Evolutionary conservation across 148 eudicot species (phyloP), one percentile per base, ranked within the genome.

Genomic region (Talinum fruticosum): DNA sequence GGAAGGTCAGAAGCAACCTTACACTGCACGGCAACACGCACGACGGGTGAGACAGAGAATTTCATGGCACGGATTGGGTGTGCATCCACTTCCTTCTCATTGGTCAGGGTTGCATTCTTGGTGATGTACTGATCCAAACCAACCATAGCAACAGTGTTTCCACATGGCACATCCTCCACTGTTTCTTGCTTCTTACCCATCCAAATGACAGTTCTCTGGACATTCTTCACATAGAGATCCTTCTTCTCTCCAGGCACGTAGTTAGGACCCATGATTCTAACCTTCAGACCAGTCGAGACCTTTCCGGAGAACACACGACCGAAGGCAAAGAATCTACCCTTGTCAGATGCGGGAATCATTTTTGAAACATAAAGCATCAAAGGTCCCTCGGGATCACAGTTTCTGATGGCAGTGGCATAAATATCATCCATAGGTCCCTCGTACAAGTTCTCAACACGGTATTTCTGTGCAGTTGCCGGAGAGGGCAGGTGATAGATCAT

Each of bases 371-470:
- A 57, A 57, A 57, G 64, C 64, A 57, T 57, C 28, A 57, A 23
- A 57, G 64, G 64, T 57, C 64, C 64, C 23, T 57, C 64, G 1
- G 64, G 64, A 57, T 57, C 64, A 57, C 64, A 57, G 23, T 57
- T 57, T 23, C 64, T 57, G n/a, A 57, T 57, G 29, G 64, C 64
- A 0, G 23, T 57, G 29, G 64, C 64, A 57, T 57, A 57, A 1
- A 8, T 8, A 23, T 57, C 64, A 57, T 57, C 64, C 64, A 57
- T 57, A 57, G 64, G 64, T 0, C 64, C 64, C n/a, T 57, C 64
- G n/a, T 57, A 57, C 64, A 57, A 57, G 64, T 57, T 57, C 64
- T 57, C 64, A 57, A 57, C 64, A 57, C 64, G 64, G 64, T 57
- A 57, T 57, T 24, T 57, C 24, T 57, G 64, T 57, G 64, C 64